A percentile compares a stretch with the other conserved stretches of the same genome.
phyloP scores from a whole-genome alignment of 202 grass and related monocot species.

The Digitaria exilis region DNA sequence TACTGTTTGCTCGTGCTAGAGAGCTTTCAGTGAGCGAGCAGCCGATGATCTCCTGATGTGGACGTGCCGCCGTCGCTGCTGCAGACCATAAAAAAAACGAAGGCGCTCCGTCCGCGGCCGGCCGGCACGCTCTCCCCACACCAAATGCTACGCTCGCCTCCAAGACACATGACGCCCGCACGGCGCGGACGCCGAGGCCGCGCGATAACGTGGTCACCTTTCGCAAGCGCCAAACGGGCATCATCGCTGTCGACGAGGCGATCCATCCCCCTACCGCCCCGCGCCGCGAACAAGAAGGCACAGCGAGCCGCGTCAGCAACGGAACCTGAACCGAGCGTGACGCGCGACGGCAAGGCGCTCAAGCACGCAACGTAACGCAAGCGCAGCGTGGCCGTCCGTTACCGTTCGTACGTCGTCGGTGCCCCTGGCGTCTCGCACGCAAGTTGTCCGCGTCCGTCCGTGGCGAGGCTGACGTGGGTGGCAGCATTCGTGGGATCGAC shows the following conservation, averaged over 20 bases:
- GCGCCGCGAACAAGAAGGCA: not conserved
- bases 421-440: not conserved
- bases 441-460: not conserved
- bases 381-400: too few species aligned
- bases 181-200: conserved; percentile 1
- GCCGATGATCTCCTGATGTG: not conserved
- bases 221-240: not conserved
- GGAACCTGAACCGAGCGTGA: not conserved
- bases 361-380: not conserved
- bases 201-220: conserved; percentile 7
- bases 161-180: not conserved
- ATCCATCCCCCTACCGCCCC: not conserved
- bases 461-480: not conserved
- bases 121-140: conserved; percentile 3
- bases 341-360: not conserved
- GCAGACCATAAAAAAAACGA: not conserved
- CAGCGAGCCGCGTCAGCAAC: not conserved
- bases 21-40: too few species aligned
- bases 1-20: too few species aligned
- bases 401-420: too few species aligned
- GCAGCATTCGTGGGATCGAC: not conserved
- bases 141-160: not conserved
- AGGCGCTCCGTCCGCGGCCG: not conserved
- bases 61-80: not conserved
- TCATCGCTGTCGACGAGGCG: conserved; percentile 2